Base-by-base conservation (phyloP, 257 asterid species). In the Solanum clarkiae region DNA sequence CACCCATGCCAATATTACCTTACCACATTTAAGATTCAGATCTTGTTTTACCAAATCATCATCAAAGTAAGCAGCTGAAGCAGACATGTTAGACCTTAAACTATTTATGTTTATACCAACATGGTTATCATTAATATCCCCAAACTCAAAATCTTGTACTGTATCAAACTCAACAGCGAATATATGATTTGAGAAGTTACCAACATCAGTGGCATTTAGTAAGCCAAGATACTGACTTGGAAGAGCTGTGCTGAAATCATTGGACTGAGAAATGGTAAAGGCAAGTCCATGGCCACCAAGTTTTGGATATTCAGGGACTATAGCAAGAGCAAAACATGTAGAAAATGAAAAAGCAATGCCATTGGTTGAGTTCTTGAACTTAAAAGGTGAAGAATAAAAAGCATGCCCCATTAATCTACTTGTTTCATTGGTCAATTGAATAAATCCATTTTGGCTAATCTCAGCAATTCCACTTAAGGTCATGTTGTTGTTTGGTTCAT, bases 251-350 rank as follows among this genome's bases (percentile, higher is more conserved):
- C 53, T 63, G 24, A 93, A 86, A 6, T 87, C 87, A 59, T 80
- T 82, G 53, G 91, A 42, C 4, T 91, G 89, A 0, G 95, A 80
- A 13, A 93, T 86, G 0, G 92, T 60, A 87, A 94, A 94, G 10
- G 98, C 98, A n/a, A 94, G 68, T 40, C 98, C 98, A 70, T 93
- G 93, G 84, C 95, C 97, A n/a, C 94, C 97, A 74, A 92, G 92
- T 7, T 87, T 91, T 14, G 93, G 91, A 85, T 91, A 92, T 88
- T 93, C 94, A 0, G 98, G 98, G 2, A 91, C 90, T 17, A 94
- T 90, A 59, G 91, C 70, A 74, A 93, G 86, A 26, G 80, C 95
- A 86, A 94, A 94, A 69, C 87, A 87, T 32, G 97, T 93, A 20
- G 97, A 94, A 84, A 92, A 94, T 47, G 98, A 94, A 49, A 81